Evolutionary conservation across 805 yeast species (phyloP).

Genomic region (Yarrowia sp.): DNA sequence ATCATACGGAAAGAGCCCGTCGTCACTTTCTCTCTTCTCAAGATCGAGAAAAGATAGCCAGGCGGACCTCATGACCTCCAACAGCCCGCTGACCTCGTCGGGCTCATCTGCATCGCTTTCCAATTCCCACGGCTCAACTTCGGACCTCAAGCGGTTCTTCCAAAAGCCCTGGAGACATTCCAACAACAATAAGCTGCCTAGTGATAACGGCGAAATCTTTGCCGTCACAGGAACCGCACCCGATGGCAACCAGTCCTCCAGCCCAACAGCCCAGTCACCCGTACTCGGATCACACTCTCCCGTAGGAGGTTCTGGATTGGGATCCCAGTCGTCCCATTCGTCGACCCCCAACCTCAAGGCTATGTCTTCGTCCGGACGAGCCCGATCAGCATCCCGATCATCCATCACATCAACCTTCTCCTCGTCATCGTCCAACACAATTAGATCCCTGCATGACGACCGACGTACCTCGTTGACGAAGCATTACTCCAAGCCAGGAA

Average conservation of each 20-base stretch:
- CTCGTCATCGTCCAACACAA: conserved; percentile 9
- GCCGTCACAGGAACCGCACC: conserved; percentile 29
- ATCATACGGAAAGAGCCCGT: conserved; percentile 29
- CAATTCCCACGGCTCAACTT: conserved; percentile 34
- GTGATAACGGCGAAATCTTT: conserved; percentile 15
- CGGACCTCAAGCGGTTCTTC: conserved; percentile 47
- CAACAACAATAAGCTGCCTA: conserved; percentile 6
- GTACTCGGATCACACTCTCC: background rate
- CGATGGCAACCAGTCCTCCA: background rate
- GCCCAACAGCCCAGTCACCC: conserved; percentile 5
- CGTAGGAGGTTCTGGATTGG: background rate
- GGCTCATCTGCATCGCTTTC: conserved; percentile 42
- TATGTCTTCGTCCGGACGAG: background rate
- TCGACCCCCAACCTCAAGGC: conserved; percentile 20
- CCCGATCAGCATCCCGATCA: background rate
- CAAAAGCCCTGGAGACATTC: conserved; percentile 42
- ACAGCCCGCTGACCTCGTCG: conserved; percentile 31
- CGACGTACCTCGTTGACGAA: conserved; percentile 40
- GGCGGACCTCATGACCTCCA: conserved; percentile 34
- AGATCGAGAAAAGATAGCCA: conserved; percentile 38
- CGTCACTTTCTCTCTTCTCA: conserved; percentile 40
- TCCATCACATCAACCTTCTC: conserved; percentile 16
- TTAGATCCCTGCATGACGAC: conserved; percentile 33
- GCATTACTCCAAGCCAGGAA: conserved; percentile 73
- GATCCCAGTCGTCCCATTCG: conserved; percentile 9